Conservation (phyloP, 169 alveolate genomes). For the Cytauxzoon felis region DNA sequence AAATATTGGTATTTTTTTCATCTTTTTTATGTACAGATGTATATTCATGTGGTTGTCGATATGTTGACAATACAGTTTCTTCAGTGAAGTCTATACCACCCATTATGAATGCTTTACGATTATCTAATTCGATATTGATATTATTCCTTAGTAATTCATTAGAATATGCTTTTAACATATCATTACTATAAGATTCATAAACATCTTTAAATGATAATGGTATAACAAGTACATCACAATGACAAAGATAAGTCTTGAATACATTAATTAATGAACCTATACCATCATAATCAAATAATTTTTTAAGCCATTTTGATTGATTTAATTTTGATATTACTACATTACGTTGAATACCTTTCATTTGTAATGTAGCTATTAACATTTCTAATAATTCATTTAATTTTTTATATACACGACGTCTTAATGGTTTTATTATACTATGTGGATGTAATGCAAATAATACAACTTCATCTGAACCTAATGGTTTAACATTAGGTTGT, state of each 20-base stretch:
- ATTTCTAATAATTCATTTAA: slow-evolving; percentile 33
- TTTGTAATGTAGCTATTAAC: slow-evolving; percentile 18
- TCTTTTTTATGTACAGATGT: too few species aligned
- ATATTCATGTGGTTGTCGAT: slow-evolving; percentile 9
- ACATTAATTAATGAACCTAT: slow-evolving; percentile 32
- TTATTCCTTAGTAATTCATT: slow-evolving; percentile 24
- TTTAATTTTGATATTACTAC: slow-evolving; percentile 34
- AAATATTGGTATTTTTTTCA: too few species aligned
- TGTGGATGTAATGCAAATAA: slow-evolving; percentile 57
- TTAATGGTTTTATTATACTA: slow-evolving; percentile 34
- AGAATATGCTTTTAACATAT: slow-evolving; percentile 37
- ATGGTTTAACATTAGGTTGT: background rate
- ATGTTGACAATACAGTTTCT: slow-evolving; percentile 47
- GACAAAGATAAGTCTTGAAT: slow-evolving; percentile 49
- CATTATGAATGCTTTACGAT: slow-evolving; percentile 43
- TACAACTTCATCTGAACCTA: slow-evolving; percentile 43
- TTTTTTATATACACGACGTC: slow-evolving; percentile 28
- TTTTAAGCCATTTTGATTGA: slow-evolving; percentile 32
- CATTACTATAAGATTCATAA: slow-evolving; percentile 41
- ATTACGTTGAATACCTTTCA: slow-evolving; percentile 28
- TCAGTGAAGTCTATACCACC: slow-evolving; percentile 65
- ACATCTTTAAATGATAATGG: slow-evolving; percentile 52
- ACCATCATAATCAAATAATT: slow-evolving; percentile 46
- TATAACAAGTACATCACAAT: slow-evolving; percentile 52
- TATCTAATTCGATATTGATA: background rate